Evolutionary conservation across 208 protist genomes (phyloP), one percentile per base, ranked within the genome.

Genomic region (Leishmania lainsoni): DNA sequence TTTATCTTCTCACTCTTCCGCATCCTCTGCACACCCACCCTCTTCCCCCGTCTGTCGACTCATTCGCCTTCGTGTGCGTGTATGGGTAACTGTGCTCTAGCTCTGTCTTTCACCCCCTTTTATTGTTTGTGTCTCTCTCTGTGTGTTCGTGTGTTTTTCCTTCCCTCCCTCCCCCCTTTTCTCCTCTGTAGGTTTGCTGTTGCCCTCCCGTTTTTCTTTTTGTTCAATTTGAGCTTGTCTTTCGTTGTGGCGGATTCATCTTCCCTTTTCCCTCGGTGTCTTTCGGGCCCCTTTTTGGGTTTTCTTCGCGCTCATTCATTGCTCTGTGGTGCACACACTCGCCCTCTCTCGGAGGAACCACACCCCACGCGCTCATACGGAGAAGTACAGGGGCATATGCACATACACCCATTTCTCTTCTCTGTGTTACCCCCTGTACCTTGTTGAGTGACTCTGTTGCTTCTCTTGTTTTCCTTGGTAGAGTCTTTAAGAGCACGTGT

Each of bases 191-290:
- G 61, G 29, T 3, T 9, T 66, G 61, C n/a, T 66, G n/a, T 66
- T 35, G 61, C 61, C 26, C n/a, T 66, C 61, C 59, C 8, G 58
- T 35, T 74, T 68, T 69, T 78, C 72, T 73, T 71, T 66, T 69
- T 42, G 6, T 80, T 66, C 75, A 17, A 72, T 72, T 71, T 80
- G 49, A 52, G 54, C 75, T 80, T 52, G 32, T 66, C n/a, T n/a
- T n/a, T 20, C 10, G 20, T 26, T 32, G 29, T 17, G 63, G 12
- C 1, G 0, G 32, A 10, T 32, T 26, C 32, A 26, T 12, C 5
- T 16, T 5, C 9, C 35, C 20, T 45, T 32, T 69, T 16, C 39
- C 29, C 5, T 14, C 61, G 5, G 58, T 59, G 54, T 59, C 9
- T n/a, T 63, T 29, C 16, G 12, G 29, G 58, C 58, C 39, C 22